Evolutionary conservation across 208 protist genomes (phyloP), one percentile per base, ranked within the genome.

Genomic region (Wallacemonas rigidus): DNA sequence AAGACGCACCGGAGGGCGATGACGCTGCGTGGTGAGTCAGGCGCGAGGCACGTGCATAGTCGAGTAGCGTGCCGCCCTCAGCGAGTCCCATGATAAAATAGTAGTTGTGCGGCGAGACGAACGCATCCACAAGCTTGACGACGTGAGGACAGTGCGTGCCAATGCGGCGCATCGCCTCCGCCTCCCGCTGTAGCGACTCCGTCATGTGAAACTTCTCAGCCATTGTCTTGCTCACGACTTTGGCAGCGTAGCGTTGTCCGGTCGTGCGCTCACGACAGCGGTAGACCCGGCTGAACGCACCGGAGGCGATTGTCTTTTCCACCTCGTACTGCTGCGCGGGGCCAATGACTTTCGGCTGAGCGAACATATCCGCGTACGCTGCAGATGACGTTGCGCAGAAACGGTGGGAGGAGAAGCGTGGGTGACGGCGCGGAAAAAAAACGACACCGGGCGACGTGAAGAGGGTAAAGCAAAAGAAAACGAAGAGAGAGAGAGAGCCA

Each of bases 231-330:
- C 80, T 81, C 14, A 93, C 67, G 26, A 96, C 81, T 72, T 96
- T 96, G 43, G 94, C 80, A 9, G 91, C 91, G 54, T 91, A 88
- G 44, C 62, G 14, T 15, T 53, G 11, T 50, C 71, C 62, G 2
- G 83, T 83, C 3, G 48, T 57, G 15, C 88, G 54, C 17, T 87
- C 71, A 2, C 72, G 76, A 75, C 89, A 96, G 48, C 76, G 82
- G 75, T 94, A 93, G n/a, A 96, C 91, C 2, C 74, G 85, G 71
- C 89, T 94, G 71, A 96, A 96, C 41, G 87, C 88, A 39, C 91
- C 91, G 6, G 81, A 84, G 6, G 87, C 88, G 40, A 96, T 77
- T 1, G 67, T 58, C 51, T 74, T 74, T 2, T 83, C 85, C 51
- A 96, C 79, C 44, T 78, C 80, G 65, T 96, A 96, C 68, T 77